Base-by-base conservation (phyloP, 495 filamentous ascomycete genomes). In the Cenococcum geophilum region DNA sequence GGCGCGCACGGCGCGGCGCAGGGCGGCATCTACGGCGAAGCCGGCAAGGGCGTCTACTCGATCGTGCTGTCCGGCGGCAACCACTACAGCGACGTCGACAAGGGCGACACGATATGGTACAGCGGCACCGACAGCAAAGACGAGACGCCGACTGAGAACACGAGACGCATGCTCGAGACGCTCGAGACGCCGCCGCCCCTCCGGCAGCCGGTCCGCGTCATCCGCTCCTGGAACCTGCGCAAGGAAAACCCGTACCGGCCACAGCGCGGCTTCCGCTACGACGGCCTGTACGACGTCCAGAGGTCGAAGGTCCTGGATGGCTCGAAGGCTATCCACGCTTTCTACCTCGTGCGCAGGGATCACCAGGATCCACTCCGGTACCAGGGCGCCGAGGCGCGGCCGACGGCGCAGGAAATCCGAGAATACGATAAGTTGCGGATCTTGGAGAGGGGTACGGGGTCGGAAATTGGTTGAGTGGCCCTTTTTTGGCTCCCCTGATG, bases 1-100 rank as follows among this genome's bases (percentile, higher is more conserved):
- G 83, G 82, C 1, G 82, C 80, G 6, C 82, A 85, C 50, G 83
- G 83, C 5, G 69, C 68, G 22, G 54, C 69, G 2, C 78, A 82
- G 67, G 81, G 70, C 42, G 65, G 82, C 10, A 83, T 81, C 42
- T 72, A 67, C 55, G 78, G 76, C 10, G 59, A 68, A 35, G 51
- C 57, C 14, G 70, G 52, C 3, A 58, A 68, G 36, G 76, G 77
- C 0, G 73, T 75, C 0, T 76, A 71, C 59, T 76, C 75, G 1
- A 68, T 79, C 11, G 72, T 80, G 1, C 60, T 83, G 20, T 73
- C 72, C 9, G 64, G 66, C 12, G 75, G 71, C 1, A 75, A 70
- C 22, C n/a, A 57, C 11, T 73, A 75, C 32, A 76, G 78, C 35
- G 80, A 75, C 27, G 75, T 76, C 36, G 72, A 76, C 50, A 70